Percentiles rank a stretch among this genome's conserved stretches.
Evolutionary conservation across 495 filamentous ascomycete genomes (phyloP).

Genomic region (Sphaerosporella brunnea): DNA sequence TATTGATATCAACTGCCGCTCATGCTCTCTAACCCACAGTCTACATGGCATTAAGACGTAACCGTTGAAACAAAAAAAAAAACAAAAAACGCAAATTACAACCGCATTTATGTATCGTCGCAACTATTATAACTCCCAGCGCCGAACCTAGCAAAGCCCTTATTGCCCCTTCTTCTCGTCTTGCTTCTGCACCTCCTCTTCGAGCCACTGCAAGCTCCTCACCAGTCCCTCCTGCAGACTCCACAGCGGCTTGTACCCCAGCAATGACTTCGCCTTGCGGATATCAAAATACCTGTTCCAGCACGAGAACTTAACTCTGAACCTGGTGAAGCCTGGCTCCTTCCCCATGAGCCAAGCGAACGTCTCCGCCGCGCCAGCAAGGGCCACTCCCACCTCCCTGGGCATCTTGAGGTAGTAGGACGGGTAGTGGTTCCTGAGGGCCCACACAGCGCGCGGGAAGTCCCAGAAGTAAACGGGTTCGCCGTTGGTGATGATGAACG

Average conservation of each 20-base stretch:
- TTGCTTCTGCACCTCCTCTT: slow-evolving; percentile 34
- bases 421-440: slow-evolving; percentile 43
- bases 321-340: slow-evolving; percentile 55
- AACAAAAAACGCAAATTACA: too few relatives aligned
- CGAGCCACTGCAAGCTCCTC: slow-evolving; percentile 47
- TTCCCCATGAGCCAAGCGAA: slow-evolving; percentile 49
- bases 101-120: too few relatives aligned
- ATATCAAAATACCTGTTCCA: slow-evolving; percentile 78
- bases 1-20: too few relatives aligned
- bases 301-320: slow-evolving; percentile 55
- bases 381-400: slow-evolving; percentile 40
- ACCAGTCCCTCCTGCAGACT: slow-evolving; percentile 55
- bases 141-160: too few relatives aligned
- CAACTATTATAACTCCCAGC: too few relatives aligned
- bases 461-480: slow-evolving; percentile 94
- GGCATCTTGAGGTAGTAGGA: slow-evolving; percentile 48
- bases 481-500: slow-evolving; percentile 91
- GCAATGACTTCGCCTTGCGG: slow-evolving; percentile 59
- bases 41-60: too few relatives aligned
- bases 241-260: slow-evolving; percentile 63
- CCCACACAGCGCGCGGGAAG: slow-evolving; percentile 63
- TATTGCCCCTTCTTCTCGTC: slow-evolving; percentile 27
- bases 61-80: too few relatives aligned
- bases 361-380: slow-evolving; percentile 55
- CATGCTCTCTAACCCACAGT: too few relatives aligned